These are phyloP conservation scores for Metschnikowia amazonensis DNA, from an alignment of 805 yeast genomes.

Conservation along the genomic window DNA sequence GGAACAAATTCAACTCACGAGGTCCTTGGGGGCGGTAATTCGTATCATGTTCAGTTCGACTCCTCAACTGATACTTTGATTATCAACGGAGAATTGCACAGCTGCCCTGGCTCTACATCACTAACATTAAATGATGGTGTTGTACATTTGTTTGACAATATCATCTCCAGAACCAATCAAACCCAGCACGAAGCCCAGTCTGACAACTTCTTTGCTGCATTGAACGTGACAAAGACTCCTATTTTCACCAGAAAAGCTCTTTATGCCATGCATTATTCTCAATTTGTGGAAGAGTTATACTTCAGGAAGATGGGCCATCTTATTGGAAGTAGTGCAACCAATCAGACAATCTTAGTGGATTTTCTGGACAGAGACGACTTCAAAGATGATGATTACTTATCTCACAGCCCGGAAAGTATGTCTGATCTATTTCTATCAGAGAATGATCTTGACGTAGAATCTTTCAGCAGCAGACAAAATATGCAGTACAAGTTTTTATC, in stretches of 20 bases:
- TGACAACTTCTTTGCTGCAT: constrained; percentile 19
- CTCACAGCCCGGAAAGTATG: neutral
- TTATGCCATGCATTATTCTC: constrained; percentile 46
- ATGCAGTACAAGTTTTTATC: constrained; percentile 63
- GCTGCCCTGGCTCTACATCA: constrained; percentile 14
- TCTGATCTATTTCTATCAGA: neutral
- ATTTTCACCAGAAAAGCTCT: constrained; percentile 36
- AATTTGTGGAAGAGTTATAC: constrained; percentile 65
- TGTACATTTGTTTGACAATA: constrained; percentile 28
- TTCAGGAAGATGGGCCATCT: constrained; percentile 54
- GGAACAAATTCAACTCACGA: constrained; percentile 21
- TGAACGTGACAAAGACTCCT: constrained; percentile 22
- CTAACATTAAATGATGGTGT: constrained; percentile 31
- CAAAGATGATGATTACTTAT: constrained; percentile 20
- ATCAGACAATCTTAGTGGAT: constrained; percentile 62
- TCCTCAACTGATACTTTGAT: constrained; percentile 12
- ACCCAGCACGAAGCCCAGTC: constrained; percentile 3
- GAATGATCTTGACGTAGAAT: constrained; percentile 2
- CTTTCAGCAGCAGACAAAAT: constrained; percentile 34
- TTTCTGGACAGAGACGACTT: constrained; percentile 33
- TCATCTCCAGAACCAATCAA: neutral
- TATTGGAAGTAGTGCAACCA: constrained; percentile 48
- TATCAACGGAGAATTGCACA: constrained; percentile 20
- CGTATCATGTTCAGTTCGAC: constrained; percentile 16
- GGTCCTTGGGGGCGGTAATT: constrained; percentile 10